Base-by-base conservation (phyloP, 768 basidiomycete species). In the Lactarius tabidus region DNA sequence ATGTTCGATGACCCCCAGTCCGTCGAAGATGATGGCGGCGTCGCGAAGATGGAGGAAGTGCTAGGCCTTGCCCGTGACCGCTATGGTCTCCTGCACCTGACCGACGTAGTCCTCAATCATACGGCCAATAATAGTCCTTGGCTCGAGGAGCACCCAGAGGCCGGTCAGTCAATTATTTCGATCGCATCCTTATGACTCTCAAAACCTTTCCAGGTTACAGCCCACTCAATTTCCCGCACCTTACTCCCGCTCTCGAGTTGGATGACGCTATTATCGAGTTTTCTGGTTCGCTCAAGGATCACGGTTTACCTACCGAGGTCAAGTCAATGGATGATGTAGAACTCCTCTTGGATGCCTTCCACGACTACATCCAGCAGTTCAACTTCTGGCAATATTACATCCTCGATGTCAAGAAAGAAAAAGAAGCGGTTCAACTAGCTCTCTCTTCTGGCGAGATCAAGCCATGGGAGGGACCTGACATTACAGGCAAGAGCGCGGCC, bases 51-150 rank as follows among this genome's bases (percentile, higher is more conserved):
- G 28, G 82, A 87, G 67, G 79, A 85, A n/a, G 78, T 86, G 26
- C 77, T 97, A 33, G 81, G 79, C 68, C 72, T 85, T 17, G 93
- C 94, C 8, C 85, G 82, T 72, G 87, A 95, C 43, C 87, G 95
- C 74, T 95, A 88, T 67, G 96, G 96, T 2, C 78, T 99, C 52
- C 80, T 97, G 64, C 91, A 88, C 70, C 74, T 98, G 71, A 98
- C 93, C 1, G 97, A 99, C 74, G 91, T 99, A 59, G 97, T 99
- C 6, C 83, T 98, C 62, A 99, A 99, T 74, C 97, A 99, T 72
- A 98, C 97, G 17, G 93, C 97, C 8, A 91, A 93, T 73, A 93
- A 98, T 73, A 94, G 89, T 68, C 80, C 86, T 20, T 99, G 95
- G 95, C 81, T 99, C 29, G 74, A 85, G 26, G 86, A 95, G 7